Evolutionary conservation across 2,329 filamentous ascomycete species (phyloP).

Genomic region (Ascosphaera aggregata): DNA sequence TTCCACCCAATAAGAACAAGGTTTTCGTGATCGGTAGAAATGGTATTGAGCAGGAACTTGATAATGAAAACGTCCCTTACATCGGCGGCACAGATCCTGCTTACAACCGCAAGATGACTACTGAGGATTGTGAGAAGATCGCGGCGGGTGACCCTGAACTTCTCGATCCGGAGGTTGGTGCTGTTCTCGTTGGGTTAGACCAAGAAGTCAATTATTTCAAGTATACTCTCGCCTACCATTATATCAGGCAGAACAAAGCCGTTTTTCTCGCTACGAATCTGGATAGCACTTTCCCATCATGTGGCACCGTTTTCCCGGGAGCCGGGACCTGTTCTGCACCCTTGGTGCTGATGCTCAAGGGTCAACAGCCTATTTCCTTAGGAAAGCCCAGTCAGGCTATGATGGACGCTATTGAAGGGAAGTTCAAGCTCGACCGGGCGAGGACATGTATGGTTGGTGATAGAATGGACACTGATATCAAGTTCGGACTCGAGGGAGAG

Average conservation of each 20-base stretch:
- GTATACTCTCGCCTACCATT: constrained; percentile 62
- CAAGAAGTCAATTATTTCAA: constrained; percentile 95
- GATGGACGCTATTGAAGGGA: constrained; percentile 97
- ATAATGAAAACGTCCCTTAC: constrained; percentile 52
- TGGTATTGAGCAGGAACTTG: constrained; percentile 76
- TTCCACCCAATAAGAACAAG: constrained; percentile 61
- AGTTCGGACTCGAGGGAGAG: constrained; percentile 77
- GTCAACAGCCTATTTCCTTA: constrained; percentile 46
- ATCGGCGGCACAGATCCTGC: constrained; percentile 70
- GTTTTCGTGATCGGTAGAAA: constrained; percentile 84
- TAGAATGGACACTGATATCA: constrained; percentile 81
- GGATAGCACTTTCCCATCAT: constrained; percentile 70
- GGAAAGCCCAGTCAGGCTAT: constrained; percentile 96
- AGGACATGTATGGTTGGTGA: constrained; percentile 93
- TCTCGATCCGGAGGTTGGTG: constrained; percentile 70
- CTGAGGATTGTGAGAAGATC: constrained; percentile 57
- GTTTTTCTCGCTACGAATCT: constrained; percentile 82
- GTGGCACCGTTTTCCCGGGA: constrained; percentile 68
- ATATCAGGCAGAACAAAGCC: constrained; percentile 48
- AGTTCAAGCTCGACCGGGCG: constrained; percentile 66
- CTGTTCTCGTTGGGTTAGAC: constrained; percentile 76
- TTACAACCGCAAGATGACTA: constrained; percentile 53
- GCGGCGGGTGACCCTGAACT: constrained; percentile 44
- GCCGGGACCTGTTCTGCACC: constrained; percentile 66
- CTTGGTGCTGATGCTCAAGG: constrained; percentile 43